Base-by-base conservation (phyloP, 306 rosid genomes). In the Oemleria cerasiformis region DNA sequence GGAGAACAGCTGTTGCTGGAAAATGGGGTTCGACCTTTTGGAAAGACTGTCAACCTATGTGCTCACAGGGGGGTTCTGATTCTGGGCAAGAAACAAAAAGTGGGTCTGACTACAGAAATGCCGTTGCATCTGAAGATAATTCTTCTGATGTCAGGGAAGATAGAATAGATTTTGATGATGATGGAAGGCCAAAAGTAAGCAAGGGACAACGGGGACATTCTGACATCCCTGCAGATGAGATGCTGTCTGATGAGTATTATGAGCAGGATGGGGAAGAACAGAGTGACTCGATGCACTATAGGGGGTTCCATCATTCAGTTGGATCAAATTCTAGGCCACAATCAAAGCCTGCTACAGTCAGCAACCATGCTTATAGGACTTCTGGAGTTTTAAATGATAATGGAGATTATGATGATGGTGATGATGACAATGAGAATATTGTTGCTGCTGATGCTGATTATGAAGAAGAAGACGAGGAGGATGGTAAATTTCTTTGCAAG, bases 1-100 rank as follows among this genome's bases (percentile, higher is more conserved):
- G 92, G 84, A 87, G 87, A 80, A 80, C 84, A 30, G 81, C 82
- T 44, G 67, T 79, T 75, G 78, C 81, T 38, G 96, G 96, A 77
- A 86, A 85, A 83, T 95, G 99, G 99, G 99, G 99, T 77, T 89
- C 99, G 8, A 86, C 83, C 30, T 95, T 95, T 86, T 95, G 97
- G 97, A 88, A 95, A 88, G 97, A 91, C 80, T 91, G 96, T 78
- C 92, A 85, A 63, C 99, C 97, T 65, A 73, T 81, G 90, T 42
- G 63, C 73, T 77, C 88, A 38, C 88, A 73, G 77, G 90, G 84
- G 65, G 96, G 91, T 63, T 79, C 87, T 20, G 97, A 91, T 71
- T 91, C 92, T 75, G 97, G 91, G 58, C 88, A 78, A 83, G 97
- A 89, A 64, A 78, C 91, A 19, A 89, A 84, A 78, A 91, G 91